Conservation (phyloP, 23 red algal genomes). For the Gracilariopsis chorda region DNA sequence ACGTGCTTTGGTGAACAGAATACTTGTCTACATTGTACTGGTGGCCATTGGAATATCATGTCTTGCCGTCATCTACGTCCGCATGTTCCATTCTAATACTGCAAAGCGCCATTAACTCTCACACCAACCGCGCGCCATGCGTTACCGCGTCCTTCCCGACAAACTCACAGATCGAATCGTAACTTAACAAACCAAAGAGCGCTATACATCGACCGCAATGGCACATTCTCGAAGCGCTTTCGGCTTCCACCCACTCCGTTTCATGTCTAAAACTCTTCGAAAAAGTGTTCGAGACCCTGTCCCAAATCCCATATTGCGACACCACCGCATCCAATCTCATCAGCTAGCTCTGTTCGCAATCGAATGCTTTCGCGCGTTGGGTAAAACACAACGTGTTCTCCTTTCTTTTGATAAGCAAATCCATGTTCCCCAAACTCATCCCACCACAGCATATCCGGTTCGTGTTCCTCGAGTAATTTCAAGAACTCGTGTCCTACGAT, state of each 20-base stretch:
- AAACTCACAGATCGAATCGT: no score
- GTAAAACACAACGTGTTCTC: conserved; percentile 26
- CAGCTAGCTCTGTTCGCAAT: neutral
- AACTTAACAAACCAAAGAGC: no score
- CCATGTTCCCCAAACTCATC: neutral
- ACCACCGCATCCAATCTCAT: conserved; percentile 3
- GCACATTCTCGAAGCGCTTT: no score
- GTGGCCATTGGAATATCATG: conserved; percentile 27
- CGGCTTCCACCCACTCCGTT: no score
- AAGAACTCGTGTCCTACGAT: conserved; percentile 9
- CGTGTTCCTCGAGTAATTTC: neutral
- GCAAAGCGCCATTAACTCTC: no score
- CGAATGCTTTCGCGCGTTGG: conserved; percentile 21
- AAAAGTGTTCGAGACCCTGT: conserved; percentile 22
- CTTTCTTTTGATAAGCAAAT: neutral
- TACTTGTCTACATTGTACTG: conserved; percentile 64
- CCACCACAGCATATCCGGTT: conserved; percentile 32
- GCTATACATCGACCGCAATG: no score
- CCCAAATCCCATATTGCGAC: conserved; percentile 39
- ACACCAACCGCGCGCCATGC: no score
- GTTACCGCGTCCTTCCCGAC: no score
- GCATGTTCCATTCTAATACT: conserved; percentile 61
- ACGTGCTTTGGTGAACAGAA: conserved; percentile 57
- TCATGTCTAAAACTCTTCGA: conserved; percentile 52
- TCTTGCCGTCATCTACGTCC: conserved; percentile 42